Evolutionary conservation across 1,284 basidiomycete genomes (phyloP).

Genomic region (Heterobasidion parviporum): DNA sequence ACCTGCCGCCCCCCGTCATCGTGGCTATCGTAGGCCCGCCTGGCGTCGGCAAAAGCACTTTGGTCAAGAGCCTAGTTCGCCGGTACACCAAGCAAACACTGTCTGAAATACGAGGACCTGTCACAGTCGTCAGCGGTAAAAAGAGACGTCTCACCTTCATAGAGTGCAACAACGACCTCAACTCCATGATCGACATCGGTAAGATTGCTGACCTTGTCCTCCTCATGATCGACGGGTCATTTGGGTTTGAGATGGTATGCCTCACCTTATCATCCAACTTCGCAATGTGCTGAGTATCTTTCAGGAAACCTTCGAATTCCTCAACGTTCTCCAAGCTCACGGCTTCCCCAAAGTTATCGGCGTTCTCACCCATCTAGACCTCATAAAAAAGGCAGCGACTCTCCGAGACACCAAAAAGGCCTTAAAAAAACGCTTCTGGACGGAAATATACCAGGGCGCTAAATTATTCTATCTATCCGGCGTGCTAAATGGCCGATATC

Average conservation of each 20-base stretch:
- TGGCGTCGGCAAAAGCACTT: slow-evolving; percentile 94
- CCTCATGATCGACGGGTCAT: slow-evolving; percentile 96
- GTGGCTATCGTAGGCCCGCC: slow-evolving; percentile 97
- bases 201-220: slow-evolving; percentile 96
- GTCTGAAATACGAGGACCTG: slow-evolving; percentile 85
- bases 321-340: slow-evolving; percentile 94
- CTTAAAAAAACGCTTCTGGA: slow-evolving; percentile 99
- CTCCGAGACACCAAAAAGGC: slow-evolving; percentile 91
- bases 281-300: not conserved
- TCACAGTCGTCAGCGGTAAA: slow-evolving; percentile 94
- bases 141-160: slow-evolving; percentile 90
- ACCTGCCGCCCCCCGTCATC: slow-evolving; percentile 89
- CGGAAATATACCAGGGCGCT: slow-evolving; percentile 97
- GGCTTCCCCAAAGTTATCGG: slow-evolving; percentile 99
- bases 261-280: not conserved
- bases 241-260: slow-evolving; percentile 96
- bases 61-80: slow-evolving; percentile 87
- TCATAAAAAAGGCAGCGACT: slow-evolving; percentile 89
- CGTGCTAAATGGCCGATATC: slow-evolving; percentile 96
- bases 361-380: slow-evolving; percentile 91
- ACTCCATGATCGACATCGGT: slow-evolving; percentile 96
- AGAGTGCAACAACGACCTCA: slow-evolving; percentile 97
- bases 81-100: slow-evolving; percentile 94
- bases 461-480: slow-evolving; percentile 98
- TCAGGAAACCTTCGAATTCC: slow-evolving; percentile 98